phyloP scores from a whole-genome alignment of 2,329 filamentous ascomycete species.

The Septoria petroselini region DNA sequence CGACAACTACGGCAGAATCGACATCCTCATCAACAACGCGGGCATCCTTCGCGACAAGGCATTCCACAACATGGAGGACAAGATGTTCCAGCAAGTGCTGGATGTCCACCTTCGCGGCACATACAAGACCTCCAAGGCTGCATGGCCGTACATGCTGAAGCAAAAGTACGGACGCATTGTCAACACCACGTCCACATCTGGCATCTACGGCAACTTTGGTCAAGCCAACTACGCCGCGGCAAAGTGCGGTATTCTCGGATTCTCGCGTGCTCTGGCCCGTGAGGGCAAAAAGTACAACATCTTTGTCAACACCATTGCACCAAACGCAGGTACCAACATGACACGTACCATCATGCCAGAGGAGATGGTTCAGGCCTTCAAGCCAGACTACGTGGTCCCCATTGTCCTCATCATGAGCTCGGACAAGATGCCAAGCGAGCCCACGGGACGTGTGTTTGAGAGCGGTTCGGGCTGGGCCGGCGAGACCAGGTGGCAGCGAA shows the following conservation, averaged over 20 bases:
- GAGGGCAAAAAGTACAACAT: slow-evolving; percentile 98
- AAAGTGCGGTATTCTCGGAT: slow-evolving; percentile 76
- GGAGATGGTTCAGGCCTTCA: slow-evolving; percentile 97
- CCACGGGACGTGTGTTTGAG: slow-evolving; percentile 88
- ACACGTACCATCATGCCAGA: slow-evolving; percentile 91
- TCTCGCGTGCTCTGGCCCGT: slow-evolving; percentile 86
- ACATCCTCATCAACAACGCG: slow-evolving; percentile 96
- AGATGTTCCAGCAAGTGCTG: slow-evolving; percentile 86
- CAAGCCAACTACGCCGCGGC: slow-evolving; percentile 92
- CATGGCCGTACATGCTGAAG: slow-evolving; percentile 96
- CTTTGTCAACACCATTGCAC: slow-evolving; percentile 94
- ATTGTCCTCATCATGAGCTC: slow-evolving; percentile 81
- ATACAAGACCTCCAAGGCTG: slow-evolving; percentile 95
- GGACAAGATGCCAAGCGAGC: slow-evolving; percentile 74
- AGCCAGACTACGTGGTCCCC: slow-evolving; percentile 96
- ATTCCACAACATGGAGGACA: slow-evolving; percentile 95
- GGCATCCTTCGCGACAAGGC: slow-evolving; percentile 98
- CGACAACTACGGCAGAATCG: slow-evolving; percentile 87
- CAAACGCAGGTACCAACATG: slow-evolving; percentile 94
- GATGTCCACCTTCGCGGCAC: slow-evolving; percentile 91
- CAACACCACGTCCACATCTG: slow-evolving; percentile 94
- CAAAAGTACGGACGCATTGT: slow-evolving; percentile 97
- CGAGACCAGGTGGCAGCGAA: slow-evolving; percentile 90
- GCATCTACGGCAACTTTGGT: slow-evolving; percentile 98
- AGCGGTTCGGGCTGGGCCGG: slow-evolving; percentile 92